A percentile compares a stretch with the other conserved stretches of the same genome.
These are phyloP conservation scores for Chlamydomonas reinhardtii DNA, from an alignment of 163 green algal species.

Conservation along the genomic window DNA sequence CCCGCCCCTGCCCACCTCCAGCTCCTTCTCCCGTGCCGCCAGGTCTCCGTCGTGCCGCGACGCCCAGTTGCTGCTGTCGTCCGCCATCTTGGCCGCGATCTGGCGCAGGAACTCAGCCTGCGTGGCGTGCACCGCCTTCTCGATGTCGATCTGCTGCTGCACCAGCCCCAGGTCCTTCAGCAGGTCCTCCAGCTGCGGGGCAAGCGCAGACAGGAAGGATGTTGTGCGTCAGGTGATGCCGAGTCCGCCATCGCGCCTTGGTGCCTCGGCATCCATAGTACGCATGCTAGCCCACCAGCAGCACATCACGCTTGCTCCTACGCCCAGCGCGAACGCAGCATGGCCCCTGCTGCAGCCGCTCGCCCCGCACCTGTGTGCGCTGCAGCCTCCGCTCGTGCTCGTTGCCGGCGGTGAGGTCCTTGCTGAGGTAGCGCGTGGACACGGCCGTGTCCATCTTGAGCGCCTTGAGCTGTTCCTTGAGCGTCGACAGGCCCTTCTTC, in stretches of 20 bases:
- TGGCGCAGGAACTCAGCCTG: slow-evolving; percentile 26
- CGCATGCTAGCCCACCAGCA: no score
- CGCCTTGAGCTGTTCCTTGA: slow-evolving; percentile 77
- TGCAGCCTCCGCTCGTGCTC: slow-evolving; percentile 64
- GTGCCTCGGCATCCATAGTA: no score
- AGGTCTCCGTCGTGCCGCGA: slow-evolving; percentile 67
- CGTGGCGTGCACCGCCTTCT: slow-evolving; percentile 52
- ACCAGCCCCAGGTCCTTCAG: slow-evolving; percentile 60
- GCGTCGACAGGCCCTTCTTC: slow-evolving; percentile 61
- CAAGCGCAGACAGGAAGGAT: not conserved
- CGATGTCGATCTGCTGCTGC: slow-evolving; percentile 73
- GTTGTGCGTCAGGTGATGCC: not conserved
- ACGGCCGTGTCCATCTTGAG: slow-evolving; percentile 68
- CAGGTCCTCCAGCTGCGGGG: slow-evolving; percentile 60
- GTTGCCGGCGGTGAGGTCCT: slow-evolving; percentile 62
- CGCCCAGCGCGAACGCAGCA: no score
- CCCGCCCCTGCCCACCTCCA: slow-evolving; percentile 61
- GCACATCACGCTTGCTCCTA: no score
- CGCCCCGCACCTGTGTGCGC: slow-evolving; percentile 17
- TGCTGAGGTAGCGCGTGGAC: slow-evolving; percentile 56
- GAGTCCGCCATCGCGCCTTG: no score
- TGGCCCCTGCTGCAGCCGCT: no score
- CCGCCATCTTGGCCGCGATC: slow-evolving; percentile 41
- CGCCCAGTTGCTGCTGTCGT: slow-evolving; percentile 67
- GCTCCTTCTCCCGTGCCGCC: slow-evolving; percentile 64